Percentiles rank a stretch among this genome's conserved stretches.
These are phyloP conservation scores for Crucibulum laeve DNA, from an alignment of 768 basidiomycete species.

Conservation along the genomic window DNA sequence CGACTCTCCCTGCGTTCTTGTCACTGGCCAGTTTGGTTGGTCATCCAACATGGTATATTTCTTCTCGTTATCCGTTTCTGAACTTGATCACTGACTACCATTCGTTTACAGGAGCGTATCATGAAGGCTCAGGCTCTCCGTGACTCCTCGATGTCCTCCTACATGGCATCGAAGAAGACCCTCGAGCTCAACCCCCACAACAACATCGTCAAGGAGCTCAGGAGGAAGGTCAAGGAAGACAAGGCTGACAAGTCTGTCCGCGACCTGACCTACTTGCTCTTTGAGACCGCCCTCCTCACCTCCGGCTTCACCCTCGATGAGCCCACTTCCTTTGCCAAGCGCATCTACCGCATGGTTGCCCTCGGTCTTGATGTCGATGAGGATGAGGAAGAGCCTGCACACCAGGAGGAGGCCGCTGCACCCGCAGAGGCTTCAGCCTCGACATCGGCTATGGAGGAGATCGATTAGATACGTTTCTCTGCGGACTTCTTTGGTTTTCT, in stretches of 20 bases:
- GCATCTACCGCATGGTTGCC: conserved; percentile 96
- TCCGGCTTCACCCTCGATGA: conserved; percentile 96
- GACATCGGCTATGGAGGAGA: conserved; percentile 95
- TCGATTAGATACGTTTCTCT: conserved; percentile 59
- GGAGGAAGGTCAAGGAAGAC: conserved; percentile 93
- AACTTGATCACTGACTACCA: conserved; percentile 4
- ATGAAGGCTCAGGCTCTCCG: conserved; percentile 99
- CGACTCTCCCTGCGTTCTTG: conserved; percentile 94
- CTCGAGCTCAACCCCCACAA: conserved; percentile 92
- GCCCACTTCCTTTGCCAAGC: conserved; percentile 90
- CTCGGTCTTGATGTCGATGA: conserved; percentile 78
- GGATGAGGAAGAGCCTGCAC: conserved; percentile 57
- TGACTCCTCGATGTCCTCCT: conserved; percentile 96
- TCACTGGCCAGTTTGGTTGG: conserved; percentile 99
- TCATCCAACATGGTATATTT: conserved; percentile 90
- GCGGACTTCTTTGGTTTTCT: conserved; percentile 9
- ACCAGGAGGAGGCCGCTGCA: conserved; percentile 34
- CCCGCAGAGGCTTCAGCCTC: conserved; percentile 45
- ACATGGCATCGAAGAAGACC: conserved; percentile 99
- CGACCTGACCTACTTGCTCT: conserved; percentile 92
- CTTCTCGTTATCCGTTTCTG: not conserved
- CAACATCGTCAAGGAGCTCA: conserved; percentile 94
- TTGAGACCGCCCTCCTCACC: conserved; percentile 94
- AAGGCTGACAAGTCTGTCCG: conserved; percentile 98
- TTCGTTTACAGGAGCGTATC: conserved; percentile 70